Conservation (phyloP, 2,329 filamentous ascomycete genomes). For the Aspergillus arachidicola region DNA sequence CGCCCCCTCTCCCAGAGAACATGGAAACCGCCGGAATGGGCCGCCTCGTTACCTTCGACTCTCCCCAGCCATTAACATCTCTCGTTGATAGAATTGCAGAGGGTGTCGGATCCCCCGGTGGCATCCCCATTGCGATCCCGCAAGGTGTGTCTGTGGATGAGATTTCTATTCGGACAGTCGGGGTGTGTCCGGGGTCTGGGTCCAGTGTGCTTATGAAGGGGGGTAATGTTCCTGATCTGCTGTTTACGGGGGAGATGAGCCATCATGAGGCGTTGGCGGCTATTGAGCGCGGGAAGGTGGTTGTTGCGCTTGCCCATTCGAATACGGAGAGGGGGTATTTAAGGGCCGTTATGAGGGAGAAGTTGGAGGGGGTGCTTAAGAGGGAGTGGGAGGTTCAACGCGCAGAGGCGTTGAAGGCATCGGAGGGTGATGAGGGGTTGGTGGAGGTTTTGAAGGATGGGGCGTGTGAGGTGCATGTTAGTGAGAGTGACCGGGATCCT, state of each 20-base stretch:
- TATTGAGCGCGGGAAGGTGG: slow-evolving; percentile 78
- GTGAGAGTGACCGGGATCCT: slow-evolving; percentile 81
- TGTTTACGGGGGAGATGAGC: slow-evolving; percentile 90
- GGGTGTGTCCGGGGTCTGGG: slow-evolving; percentile 88
- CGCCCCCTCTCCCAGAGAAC: slow-evolving; percentile 35
- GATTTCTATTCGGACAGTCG: slow-evolving; percentile 68
- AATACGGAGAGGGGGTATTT: slow-evolving; percentile 90
- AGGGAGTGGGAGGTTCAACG: slow-evolving; percentile 57
- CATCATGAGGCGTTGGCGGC: slow-evolving; percentile 90
- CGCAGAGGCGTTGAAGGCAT: slow-evolving; percentile 42
- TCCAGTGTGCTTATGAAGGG: slow-evolving; percentile 68
- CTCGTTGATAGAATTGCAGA: slow-evolving; percentile 65
- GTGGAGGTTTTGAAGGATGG: slow-evolving; percentile 56
- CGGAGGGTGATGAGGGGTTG: slow-evolving; percentile 37
- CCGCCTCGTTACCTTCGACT: slow-evolving; percentile 59
- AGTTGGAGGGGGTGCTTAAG: slow-evolving; percentile 63
- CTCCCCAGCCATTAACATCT: slow-evolving; percentile 54
- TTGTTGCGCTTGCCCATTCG: slow-evolving; percentile 86
- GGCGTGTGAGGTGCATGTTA: slow-evolving; percentile 69
- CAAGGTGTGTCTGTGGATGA: slow-evolving; percentile 58
- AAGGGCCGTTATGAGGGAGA: slow-evolving; percentile 66
- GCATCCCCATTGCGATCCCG: slow-evolving; percentile 65
- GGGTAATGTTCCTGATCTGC: slow-evolving; percentile 64
- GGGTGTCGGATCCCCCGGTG: slow-evolving; percentile 68
- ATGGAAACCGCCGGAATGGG: slow-evolving; percentile 62